Conservation (phyloP, 257 asterid genomes). For the Jacaranda mimosifolia region DNA sequence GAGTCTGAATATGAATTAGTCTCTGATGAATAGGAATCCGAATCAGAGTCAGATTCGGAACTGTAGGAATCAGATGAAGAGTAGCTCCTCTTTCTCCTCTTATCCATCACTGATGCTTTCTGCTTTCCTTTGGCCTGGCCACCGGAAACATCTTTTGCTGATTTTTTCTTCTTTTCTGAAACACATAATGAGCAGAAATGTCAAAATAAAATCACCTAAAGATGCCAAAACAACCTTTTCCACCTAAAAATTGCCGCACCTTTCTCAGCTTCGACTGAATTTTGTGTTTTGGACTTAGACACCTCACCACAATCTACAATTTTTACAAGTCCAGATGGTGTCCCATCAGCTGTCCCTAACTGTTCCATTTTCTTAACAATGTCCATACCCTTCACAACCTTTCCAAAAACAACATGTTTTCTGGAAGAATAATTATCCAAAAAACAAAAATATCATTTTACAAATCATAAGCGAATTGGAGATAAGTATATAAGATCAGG, state of each 20-base stretch:
- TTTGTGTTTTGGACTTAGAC: constrained; percentile 46
- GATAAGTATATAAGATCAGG: background rate
- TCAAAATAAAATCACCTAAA: constrained; percentile 32
- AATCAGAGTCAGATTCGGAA: constrained; percentile 74
- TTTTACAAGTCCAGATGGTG: constrained; percentile 67
- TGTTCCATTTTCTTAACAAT: constrained; percentile 82
- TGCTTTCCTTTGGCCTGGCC: constrained; percentile 55
- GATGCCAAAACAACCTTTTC: constrained; percentile 19
- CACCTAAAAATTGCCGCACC: constrained; percentile 51
- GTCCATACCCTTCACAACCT: constrained; percentile 91
- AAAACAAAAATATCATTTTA: constrained; percentile 20
- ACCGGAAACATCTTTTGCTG: constrained; percentile 43
- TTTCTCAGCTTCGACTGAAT: constrained; percentile 56
- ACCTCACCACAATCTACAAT: constrained; percentile 83
- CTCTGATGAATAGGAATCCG: constrained; percentile 70
- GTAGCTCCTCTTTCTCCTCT: constrained; percentile 72
- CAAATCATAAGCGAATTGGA: constrained; percentile 29
- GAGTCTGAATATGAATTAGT: constrained; percentile 73
- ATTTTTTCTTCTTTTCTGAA: constrained; percentile 68
- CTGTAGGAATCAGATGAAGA: constrained; percentile 88
- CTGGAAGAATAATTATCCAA: constrained; percentile 50
- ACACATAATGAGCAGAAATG: constrained; percentile 29
- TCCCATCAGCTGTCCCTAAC: constrained; percentile 78
- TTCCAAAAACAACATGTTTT: constrained; percentile 97
- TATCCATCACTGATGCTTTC: constrained; percentile 52